Base-by-base conservation (phyloP, 768 basidiomycete genomes). In the Xerocomellus intermedius region DNA sequence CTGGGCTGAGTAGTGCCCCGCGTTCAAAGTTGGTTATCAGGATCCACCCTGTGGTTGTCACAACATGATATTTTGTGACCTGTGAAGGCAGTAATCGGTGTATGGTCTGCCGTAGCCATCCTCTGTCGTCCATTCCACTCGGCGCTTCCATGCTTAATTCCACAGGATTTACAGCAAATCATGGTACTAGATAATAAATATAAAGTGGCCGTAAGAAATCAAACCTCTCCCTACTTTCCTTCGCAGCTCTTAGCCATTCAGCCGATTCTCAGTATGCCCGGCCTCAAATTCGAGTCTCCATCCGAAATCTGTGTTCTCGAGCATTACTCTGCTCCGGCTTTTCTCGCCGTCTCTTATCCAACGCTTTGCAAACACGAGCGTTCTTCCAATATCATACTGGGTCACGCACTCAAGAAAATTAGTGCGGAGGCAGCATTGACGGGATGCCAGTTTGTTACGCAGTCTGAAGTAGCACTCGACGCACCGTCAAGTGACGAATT, bases 321-420 rank as follows among this genome's bases (percentile, higher is more conserved):
- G 55, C 79, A 82, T 58, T 55, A 64, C 51, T 64, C 73, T 50
- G 71, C 78, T 19, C 67, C 63, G 42, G 69, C 75, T 41, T 79
- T 80, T 55, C 72, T 82, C 28, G 58, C 71, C 4, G 67, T 67
- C 28, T 65, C 77, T 14, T 75, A 76, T 54, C 74, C 75, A 21
- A 73, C 74, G 8, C 73, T 82, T 42, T 69, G 67, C 35, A 66
- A 63, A 28, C 69, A 81, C 43, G 81, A 83, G 60, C 72, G 70
- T 24, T 78, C 79, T 2, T 71, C 80, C 21, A 83, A 83, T 54
- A 77, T 82, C 47, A 75, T 84, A 45, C 66, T 82, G 2, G 80
- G 78, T 1, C 78, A 79, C 47, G 81, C 83, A 1, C 71, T 78
- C 47, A 77, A 77, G 57, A 68, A 72, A 43, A 61, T 77, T 50